phyloP scores from a whole-genome alignment of 2,329 filamentous ascomycete genomes.

The Mollisia scopiformis region DNA sequence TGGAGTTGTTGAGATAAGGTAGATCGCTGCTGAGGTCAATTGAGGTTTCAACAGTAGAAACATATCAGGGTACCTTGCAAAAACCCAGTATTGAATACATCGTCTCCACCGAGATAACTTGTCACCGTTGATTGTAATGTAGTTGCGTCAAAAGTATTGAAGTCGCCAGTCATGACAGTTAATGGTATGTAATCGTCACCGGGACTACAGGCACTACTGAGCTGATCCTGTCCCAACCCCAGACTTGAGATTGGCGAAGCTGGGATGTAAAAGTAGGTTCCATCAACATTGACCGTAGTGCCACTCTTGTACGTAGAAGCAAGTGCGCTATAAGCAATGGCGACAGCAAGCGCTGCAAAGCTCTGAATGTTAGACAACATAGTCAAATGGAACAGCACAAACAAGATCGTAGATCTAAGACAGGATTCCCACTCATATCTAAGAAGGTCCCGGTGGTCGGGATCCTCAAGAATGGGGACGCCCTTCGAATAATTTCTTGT shows the following conservation, averaged over 20 bases:
- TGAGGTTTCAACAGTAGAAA: neutral
- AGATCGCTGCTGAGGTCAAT: neutral
- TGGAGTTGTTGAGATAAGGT: neutral
- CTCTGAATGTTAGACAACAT: neutral
- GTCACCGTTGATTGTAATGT: neutral
- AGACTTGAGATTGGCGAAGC: neutral
- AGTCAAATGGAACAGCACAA: neutral
- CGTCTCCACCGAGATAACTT: neutral
- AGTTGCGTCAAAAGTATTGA: neutral
- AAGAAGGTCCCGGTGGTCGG: neutral
- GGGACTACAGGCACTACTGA: neutral
- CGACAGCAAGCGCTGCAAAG: neutral
- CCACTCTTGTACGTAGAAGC: neutral
- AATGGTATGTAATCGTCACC: constrained; percentile 1
- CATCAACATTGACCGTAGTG: neutral
- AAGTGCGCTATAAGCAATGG: neutral
- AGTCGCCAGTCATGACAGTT: neutral
- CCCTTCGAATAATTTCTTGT: neutral
- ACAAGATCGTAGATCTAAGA: too few relatives aligned
- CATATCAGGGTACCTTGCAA: neutral
- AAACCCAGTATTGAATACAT: constrained; percentile 1
- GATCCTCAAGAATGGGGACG: neutral
- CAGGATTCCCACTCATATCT: neutral
- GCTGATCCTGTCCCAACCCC: neutral
- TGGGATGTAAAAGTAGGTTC: neutral